These are phyloP conservation scores for Colletotrichum salicis DNA, from an alignment of 2,329 filamentous ascomycete species.

Conservation along the genomic window DNA sequence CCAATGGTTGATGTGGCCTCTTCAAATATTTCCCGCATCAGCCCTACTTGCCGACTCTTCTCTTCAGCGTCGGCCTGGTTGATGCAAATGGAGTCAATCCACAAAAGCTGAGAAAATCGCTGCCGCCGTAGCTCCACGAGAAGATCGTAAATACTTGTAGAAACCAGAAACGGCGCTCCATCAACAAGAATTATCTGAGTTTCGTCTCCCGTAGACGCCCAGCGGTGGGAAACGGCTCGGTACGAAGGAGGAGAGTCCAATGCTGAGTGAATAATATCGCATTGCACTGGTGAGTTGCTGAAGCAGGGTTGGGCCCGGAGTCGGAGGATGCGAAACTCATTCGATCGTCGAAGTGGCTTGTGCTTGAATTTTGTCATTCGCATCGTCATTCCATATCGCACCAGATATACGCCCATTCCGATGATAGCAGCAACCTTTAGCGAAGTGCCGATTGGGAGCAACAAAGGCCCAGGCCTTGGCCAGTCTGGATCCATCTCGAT, in stretches of 20 bases:
- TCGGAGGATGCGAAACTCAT: background rate
- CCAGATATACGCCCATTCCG: background rate
- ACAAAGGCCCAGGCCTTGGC: background rate
- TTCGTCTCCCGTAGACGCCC: background rate
- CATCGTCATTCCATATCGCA: background rate
- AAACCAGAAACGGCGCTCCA: background rate
- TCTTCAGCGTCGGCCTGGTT: background rate
- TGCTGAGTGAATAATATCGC: background rate
- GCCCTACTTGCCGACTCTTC: background rate
- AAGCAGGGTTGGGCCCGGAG: background rate
- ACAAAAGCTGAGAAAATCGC: background rate
- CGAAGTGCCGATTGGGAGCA: background rate
- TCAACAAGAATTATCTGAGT: background rate
- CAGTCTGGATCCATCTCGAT: background rate
- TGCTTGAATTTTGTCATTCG: background rate
- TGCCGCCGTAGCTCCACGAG: background rate
- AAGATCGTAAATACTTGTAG: background rate
- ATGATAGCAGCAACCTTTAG: background rate
- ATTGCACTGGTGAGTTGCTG: background rate
- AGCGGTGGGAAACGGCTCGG: background rate
- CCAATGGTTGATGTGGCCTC: background rate
- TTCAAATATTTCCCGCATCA: background rate
- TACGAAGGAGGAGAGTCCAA: background rate
- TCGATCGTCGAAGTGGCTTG: background rate
- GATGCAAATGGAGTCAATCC: background rate